Percentiles rank a stretch among this genome's conserved stretches.
Conservation (phyloP, 805 yeast species). For the Yarrowia sp. region DNA sequence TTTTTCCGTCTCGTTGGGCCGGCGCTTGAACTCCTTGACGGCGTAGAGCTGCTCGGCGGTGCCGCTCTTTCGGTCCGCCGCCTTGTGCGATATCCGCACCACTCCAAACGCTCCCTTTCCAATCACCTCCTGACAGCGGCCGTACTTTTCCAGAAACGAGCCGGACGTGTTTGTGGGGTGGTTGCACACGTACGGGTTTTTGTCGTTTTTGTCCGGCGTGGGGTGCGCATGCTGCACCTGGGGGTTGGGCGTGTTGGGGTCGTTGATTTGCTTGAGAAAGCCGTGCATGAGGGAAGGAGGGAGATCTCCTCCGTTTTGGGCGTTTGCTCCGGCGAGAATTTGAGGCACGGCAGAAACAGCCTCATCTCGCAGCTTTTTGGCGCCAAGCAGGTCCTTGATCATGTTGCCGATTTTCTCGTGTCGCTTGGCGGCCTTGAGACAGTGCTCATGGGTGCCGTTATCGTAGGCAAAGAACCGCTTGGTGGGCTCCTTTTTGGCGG, state of each 20-base stretch:
- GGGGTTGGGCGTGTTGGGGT: constrained; percentile 32
- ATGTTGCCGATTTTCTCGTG: constrained; percentile 43
- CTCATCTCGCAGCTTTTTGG: constrained; percentile 28
- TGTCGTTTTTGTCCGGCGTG: constrained; percentile 17
- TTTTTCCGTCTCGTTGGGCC: constrained; percentile 55
- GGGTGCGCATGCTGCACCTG: constrained; percentile 28
- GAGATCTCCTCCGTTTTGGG: background rate
- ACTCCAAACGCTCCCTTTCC: constrained; percentile 95
- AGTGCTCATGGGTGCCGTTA: constrained; percentile 79
- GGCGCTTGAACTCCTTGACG: constrained; percentile 69
- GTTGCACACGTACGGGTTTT: constrained; percentile 25
- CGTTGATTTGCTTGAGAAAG: constrained; percentile 33
- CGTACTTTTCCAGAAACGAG: constrained; percentile 86
- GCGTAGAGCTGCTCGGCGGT: constrained; percentile 57
- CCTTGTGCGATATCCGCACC: constrained; percentile 77
- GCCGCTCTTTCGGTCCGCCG: constrained; percentile 41
- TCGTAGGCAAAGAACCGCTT: constrained; percentile 34
- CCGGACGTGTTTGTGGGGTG: background rate
- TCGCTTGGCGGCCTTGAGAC: constrained; percentile 59
- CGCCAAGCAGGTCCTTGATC: constrained; percentile 29
- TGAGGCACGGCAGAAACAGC: constrained; percentile 27
- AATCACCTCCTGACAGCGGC: constrained; percentile 89
- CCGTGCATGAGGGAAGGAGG: constrained; percentile 27
- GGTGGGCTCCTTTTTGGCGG: constrained; percentile 10
- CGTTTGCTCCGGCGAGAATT: constrained; percentile 12